A percentile compares a stretch with the other conserved stretches of the same genome.
Conservation (phyloP, 331 rosid species). For the Stylosanthes scabra region DNA sequence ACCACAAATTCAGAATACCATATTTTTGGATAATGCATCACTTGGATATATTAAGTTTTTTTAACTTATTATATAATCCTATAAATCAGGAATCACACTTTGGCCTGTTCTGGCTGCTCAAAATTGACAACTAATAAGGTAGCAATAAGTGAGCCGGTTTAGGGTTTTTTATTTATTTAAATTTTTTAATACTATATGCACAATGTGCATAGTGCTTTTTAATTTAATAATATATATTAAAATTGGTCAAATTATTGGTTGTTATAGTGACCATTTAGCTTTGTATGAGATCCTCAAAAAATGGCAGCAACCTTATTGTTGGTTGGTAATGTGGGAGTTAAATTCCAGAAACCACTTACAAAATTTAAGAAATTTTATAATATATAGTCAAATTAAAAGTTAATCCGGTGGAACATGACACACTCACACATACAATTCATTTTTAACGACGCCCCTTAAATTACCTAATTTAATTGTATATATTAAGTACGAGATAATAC, state of each 20-base stretch:
- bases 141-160: background rate
- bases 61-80: background rate
- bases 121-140: constrained; percentile 21
- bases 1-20: constrained; percentile 1
- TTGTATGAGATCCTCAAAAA: background rate
- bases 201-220: constrained; percentile 6
- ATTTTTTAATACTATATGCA: background rate
- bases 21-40: constrained; percentile 8
- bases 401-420: constrained; percentile 49
- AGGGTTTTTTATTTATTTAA: background rate
- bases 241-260: constrained; percentile 16
- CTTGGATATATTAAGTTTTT: background rate
- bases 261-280: background rate
- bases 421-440: constrained; percentile 10
- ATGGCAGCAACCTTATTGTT: constrained; percentile 16
- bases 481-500: no score
- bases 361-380: background rate
- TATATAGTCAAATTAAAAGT: background rate
- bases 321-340: constrained; percentile 21
- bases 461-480: no score
- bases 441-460: background rate
- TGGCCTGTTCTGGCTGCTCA: constrained; percentile 2
- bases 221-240: background rate
- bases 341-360: constrained; percentile 3
- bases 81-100: constrained; percentile 13